A percentile compares a stretch with the other conserved stretches of the same genome.
Conservation (phyloP, 139 green algal genomes). For the Chlorella sp. region DNA sequence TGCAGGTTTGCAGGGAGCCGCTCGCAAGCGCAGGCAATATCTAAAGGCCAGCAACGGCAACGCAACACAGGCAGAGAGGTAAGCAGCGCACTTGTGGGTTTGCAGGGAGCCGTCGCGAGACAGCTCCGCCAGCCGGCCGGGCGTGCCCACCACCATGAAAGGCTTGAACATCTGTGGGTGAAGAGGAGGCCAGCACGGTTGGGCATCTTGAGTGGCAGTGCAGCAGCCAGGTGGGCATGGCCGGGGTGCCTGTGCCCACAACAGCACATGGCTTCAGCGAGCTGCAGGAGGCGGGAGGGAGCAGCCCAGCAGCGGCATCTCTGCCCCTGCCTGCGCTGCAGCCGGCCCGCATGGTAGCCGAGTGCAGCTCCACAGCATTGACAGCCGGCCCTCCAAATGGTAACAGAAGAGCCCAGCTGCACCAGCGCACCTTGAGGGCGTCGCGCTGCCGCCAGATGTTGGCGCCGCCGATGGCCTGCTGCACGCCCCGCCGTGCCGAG, state of each 20-base stretch:
- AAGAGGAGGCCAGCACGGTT: too few species aligned
- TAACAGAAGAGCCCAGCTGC: neutral
- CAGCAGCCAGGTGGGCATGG: neutral
- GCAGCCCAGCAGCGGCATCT: too few species aligned
- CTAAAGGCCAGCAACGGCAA: too few species aligned
- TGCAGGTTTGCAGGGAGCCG: too few species aligned
- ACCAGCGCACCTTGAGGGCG: constrained; percentile 72
- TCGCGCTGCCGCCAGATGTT: constrained; percentile 84
- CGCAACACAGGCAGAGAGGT: too few species aligned
- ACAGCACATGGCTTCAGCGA: neutral
- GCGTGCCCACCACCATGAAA: constrained; percentile 94
- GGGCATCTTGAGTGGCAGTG: neutral
- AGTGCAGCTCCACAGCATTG: too few species aligned
- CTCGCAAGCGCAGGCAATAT: too few species aligned
- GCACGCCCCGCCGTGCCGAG: constrained; percentile 66
- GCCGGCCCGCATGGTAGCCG: too few species aligned
- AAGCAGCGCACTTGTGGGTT: constrained; percentile 27
- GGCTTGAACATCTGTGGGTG: constrained; percentile 53
- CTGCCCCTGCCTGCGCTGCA: too few species aligned
- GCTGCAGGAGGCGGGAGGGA: too few species aligned
- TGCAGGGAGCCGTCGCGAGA: constrained; percentile 61
- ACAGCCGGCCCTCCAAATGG: too few species aligned
- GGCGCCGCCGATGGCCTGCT: constrained; percentile 95
- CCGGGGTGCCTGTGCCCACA: neutral
- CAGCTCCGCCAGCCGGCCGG: constrained; percentile 90